Conservation (phyloP, 345 rosid species). For the Citrus glauca region DNA sequence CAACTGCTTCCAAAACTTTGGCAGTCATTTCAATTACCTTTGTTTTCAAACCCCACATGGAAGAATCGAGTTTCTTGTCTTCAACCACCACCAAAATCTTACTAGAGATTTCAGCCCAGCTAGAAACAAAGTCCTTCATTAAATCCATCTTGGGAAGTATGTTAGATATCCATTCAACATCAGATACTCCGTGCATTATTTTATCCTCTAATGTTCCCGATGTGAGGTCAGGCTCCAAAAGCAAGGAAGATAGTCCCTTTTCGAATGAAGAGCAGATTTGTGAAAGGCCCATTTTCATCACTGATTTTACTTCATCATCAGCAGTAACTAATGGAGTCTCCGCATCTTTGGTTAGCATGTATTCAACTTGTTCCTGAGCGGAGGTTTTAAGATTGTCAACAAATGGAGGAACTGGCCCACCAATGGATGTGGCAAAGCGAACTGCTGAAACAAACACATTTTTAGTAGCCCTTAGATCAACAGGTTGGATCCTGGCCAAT, state of each 20-base stretch:
- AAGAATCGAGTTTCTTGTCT: constrained; percentile 48
- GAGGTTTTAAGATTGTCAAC: constrained; percentile 67
- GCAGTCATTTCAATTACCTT: constrained; percentile 75
- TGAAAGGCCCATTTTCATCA: constrained; percentile 48
- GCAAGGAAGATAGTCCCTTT: constrained; percentile 45
- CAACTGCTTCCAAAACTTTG: constrained; percentile 85
- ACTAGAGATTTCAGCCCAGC: constrained; percentile 57
- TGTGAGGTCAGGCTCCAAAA: constrained; percentile 29
- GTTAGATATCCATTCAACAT: constrained; percentile 82
- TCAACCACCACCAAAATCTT: constrained; percentile 47
- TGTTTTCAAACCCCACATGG: constrained; percentile 65
- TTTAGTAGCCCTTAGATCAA: constrained; percentile 47
- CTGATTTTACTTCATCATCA: constrained; percentile 69
- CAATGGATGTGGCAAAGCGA: constrained; percentile 65
- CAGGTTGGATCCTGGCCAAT: constrained; percentile 46
- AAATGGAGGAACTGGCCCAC: constrained; percentile 48
- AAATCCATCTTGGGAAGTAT: constrained; percentile 66
- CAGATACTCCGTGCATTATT: constrained; percentile 39
- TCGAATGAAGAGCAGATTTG: constrained; percentile 50
- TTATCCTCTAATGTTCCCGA: constrained; percentile 32
- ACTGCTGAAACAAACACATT: constrained; percentile 73
- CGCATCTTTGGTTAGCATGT: constrained; percentile 72
- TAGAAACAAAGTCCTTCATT: constrained; percentile 78
- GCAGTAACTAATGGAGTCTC: constrained; percentile 50
- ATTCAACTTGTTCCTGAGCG: constrained; percentile 89